A percentile compares a stretch with the other conserved stretches of the same genome.
Evolutionary conservation across 108 stramenopile species (phyloP).

Genomic region (Skeletonema menzelii): DNA sequence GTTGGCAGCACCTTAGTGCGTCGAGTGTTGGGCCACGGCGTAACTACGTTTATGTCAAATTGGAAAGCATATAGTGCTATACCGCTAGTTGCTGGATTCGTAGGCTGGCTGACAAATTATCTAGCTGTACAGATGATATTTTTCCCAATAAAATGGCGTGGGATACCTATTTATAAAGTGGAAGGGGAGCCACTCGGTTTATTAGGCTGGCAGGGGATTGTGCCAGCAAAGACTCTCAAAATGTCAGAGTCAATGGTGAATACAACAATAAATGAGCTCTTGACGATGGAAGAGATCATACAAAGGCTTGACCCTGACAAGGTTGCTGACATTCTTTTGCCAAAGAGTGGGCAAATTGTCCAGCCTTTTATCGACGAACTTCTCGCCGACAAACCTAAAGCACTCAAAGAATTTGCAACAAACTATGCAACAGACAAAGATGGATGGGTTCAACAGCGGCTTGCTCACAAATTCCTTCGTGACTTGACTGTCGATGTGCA

Average conservation of each 20-base stretch:
- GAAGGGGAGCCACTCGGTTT: conserved; percentile 57
- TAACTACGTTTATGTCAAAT: conserved; percentile 40
- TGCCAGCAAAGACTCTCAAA: conserved; percentile 56
- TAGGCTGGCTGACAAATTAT: conserved; percentile 66
- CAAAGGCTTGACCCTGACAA: conserved; percentile 48
- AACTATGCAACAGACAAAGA: conserved; percentile 29
- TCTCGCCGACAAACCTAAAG: conserved; percentile 48
- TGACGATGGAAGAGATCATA: conserved; percentile 55
- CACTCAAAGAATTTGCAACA: conserved; percentile 33
- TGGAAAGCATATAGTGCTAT: conserved; percentile 50
- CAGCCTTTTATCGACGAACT: conserved; percentile 52
- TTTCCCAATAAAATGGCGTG: conserved; percentile 52
- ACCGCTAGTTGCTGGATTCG: conserved; percentile 49
- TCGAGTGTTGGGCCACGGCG: conserved; percentile 27
- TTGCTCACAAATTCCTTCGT: conserved; percentile 45
- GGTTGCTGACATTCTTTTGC: conserved; percentile 46
- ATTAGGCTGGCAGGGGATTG: conserved; percentile 54
- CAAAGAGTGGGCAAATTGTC: conserved; percentile 39
- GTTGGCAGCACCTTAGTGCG: conserved; percentile 17
- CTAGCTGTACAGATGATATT: conserved; percentile 64
- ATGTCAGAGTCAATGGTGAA: conserved; percentile 62
- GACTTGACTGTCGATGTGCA: conserved; percentile 53
- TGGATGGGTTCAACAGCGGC: conserved; percentile 43
- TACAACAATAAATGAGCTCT: conserved; percentile 47
- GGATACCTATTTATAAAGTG: conserved; percentile 43